phyloP scores from a whole-genome alignment of 768 basidiomycete species.

The Gelatoporia subvermispora region DNA sequence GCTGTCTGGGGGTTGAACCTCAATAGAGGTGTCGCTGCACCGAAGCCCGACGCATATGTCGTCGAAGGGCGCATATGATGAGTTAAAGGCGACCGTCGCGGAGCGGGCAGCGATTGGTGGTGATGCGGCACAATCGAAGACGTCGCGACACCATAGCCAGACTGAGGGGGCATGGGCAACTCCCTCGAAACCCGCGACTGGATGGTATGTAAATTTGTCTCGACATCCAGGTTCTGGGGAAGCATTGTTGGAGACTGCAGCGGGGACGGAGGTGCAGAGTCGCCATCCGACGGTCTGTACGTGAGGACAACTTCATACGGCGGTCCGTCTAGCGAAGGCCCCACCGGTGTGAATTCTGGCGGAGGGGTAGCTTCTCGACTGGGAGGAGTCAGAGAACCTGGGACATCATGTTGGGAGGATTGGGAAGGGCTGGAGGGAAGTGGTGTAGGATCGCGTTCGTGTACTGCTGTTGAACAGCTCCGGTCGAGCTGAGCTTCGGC shows the following conservation, averaged over 20 bases:
- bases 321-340: slow-evolving; percentile 34
- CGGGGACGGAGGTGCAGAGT: background rate
- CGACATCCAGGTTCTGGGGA: no score
- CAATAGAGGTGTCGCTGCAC: slow-evolving; percentile 1
- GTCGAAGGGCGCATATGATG: background rate
- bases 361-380: slow-evolving; percentile 24
- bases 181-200: background rate
- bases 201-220: background rate
- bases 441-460: no score
- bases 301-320: slow-evolving; percentile 27
- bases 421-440: background rate
- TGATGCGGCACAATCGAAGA: slow-evolving; percentile 2
- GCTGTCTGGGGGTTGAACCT: slow-evolving; percentile 45
- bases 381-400: background rate
- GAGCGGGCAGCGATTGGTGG: background rate
- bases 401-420: slow-evolving; percentile 2
- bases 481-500: slow-evolving; percentile 23
- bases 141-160: background rate
- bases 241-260: background rate
- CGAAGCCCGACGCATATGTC: no score
- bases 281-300: slow-evolving; percentile 19
- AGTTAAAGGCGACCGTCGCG: background rate
- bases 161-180: background rate
- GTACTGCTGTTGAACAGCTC: background rate
- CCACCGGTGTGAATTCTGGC: slow-evolving; percentile 35